Evolutionary conservation across 305 asterid genomes (phyloP).

Genomic region (Coffea humblotiana): DNA sequence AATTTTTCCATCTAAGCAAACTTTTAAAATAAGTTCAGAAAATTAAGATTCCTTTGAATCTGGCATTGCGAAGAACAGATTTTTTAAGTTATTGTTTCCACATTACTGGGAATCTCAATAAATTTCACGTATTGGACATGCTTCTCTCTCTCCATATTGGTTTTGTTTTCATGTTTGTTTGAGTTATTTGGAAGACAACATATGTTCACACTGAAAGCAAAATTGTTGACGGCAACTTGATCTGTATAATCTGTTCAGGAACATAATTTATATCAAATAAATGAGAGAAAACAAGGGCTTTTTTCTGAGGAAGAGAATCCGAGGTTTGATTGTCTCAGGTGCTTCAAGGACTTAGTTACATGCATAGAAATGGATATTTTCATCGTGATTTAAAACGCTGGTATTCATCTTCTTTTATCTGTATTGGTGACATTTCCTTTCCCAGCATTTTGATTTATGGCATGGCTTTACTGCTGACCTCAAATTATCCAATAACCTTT

Average conservation of each 20-base stretch:
- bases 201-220: background rate
- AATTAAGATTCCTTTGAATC: background rate
- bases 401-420: conserved; percentile 40
- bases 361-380: conserved; percentile 79
- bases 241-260: conserved; percentile 49
- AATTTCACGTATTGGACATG: background rate
- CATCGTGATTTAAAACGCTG: conserved; percentile 97
- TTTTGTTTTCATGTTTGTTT: too few species aligned
- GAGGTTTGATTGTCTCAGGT: conserved; percentile 80
- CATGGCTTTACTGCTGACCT: conserved; percentile 11
- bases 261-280: conserved; percentile 72
- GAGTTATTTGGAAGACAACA: background rate
- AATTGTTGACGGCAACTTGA: conserved; percentile 19
- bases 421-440: conserved; percentile 10
- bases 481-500: conserved; percentile 25
- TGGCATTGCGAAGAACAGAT: background rate
- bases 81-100: background rate
- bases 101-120: background rate
- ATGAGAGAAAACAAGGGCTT: conserved; percentile 68
- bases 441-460: conserved; percentile 12
- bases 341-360: conserved; percentile 80
- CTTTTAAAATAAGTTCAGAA: background rate
- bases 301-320: conserved; percentile 81
- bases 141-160: background rate
- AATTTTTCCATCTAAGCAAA: background rate